Base-by-base conservation (phyloP, 2,329 filamentous ascomycete genomes). In the Beauveria sp. region DNA sequence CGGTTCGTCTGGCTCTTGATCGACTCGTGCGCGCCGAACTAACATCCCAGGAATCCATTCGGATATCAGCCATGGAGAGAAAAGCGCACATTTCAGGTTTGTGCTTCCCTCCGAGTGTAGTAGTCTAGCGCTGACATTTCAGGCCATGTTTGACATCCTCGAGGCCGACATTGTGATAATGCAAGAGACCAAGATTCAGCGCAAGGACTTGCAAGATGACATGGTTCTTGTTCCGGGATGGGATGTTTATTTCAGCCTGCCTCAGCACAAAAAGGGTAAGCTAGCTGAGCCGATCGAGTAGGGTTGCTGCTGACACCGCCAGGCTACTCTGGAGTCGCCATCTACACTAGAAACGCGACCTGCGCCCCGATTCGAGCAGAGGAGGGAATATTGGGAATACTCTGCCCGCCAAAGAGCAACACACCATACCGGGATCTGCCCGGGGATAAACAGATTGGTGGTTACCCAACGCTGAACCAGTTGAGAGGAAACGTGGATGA, bases 181-280 rank as follows among this genome's bases (percentile, higher is more conserved):
- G 79, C 95, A 99, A 74, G 95, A 98, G 75, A 88, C 91, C 49
- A 99, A 98, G 76, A 97, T 98, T 46, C 95, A 98, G 71, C 84
- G 89, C 62, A 96, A 96, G 72, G 93, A 97, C 67, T 79, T 99
- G 1, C 83, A 81, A 46, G 95, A 98, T 80, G 95, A 98, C 68
- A 98, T 98, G 91, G 93, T 98, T 10, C 79, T 98, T 40, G 86
- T 98, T 0, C 87, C 90, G 0, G 95, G 95, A 14, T 99, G 93
- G 93, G 95, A 99, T 72, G 93, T 93, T 66, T 96, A 88, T 75
- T 97, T 97, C 76, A 97, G 92, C 72, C 79, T 99, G 26, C 95
- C 95, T 0, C 91, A 88, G 71, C 83, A 96, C 71, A 98, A 98
- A 74, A 98, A 97, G 80, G 93, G 91, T 88, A 76, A 31, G 65